These are phyloP conservation scores for Hydnomerulius pinastri DNA, from an alignment of 768 basidiomycete species.

Conservation along the genomic window DNA sequence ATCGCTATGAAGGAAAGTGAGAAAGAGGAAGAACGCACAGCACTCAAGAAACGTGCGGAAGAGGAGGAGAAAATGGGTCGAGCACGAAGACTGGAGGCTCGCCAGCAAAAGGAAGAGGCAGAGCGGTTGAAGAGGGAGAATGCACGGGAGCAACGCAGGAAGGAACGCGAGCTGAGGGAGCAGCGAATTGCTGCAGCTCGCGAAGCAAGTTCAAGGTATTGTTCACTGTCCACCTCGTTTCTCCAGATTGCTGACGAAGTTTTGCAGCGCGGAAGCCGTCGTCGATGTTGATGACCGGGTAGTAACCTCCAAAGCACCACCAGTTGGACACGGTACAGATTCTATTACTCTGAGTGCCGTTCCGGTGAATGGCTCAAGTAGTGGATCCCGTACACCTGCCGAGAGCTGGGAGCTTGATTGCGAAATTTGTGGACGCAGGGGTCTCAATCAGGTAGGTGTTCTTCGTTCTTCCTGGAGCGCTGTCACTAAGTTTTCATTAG, in stretches of 20 bases:
- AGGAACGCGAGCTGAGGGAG: constrained; percentile 36
- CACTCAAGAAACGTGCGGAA: constrained; percentile 61
- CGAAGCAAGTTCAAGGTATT: constrained; percentile 17
- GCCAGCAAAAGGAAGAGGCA: constrained; percentile 57
- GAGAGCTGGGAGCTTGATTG: constrained; percentile 89
- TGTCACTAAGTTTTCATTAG: constrained; percentile 40
- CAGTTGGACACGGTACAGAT: constrained; percentile 8
- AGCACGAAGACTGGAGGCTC: constrained; percentile 55
- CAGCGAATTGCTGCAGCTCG: constrained; percentile 15
- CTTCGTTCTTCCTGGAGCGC: neutral
- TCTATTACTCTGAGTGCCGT: neutral
- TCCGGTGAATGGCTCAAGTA: constrained; percentile 32
- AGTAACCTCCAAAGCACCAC: neutral
- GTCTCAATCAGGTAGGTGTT: constrained; percentile 67
- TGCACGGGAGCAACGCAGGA: constrained; percentile 54
- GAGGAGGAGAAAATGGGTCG: constrained; percentile 70
- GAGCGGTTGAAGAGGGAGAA: constrained; percentile 56
- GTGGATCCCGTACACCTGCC: constrained; percentile 53
- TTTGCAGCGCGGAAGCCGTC: constrained; percentile 12
- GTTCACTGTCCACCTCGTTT: neutral
- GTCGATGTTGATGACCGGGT: constrained; percentile 2
- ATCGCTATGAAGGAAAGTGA: constrained; percentile 81
- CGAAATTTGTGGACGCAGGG: constrained; percentile 76
- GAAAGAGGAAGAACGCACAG: constrained; percentile 67
- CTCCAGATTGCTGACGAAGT: constrained; percentile 15